Evolutionary conservation across 1,139 yeast species (phyloP), one percentile per base, ranked within the genome.

Genomic region (Yamadazyma membranifaciens): DNA sequence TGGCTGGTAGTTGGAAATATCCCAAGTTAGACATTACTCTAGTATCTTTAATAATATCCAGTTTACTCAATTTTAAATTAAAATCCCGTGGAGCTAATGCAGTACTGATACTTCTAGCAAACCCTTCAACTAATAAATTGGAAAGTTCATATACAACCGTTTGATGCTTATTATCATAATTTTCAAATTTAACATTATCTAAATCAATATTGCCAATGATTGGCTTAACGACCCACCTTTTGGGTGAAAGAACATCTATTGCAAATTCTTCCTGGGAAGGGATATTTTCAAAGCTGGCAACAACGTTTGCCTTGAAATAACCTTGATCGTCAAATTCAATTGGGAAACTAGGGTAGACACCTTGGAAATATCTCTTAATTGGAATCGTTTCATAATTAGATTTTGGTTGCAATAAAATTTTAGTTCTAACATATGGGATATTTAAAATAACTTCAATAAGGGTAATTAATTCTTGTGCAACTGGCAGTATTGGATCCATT

Each of bases 1-100:
- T 68, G 0, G 83, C 80, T 46, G 77, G 78, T 36, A 88, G 63
- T 59, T 88, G 96, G 45, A 84, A 71, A 59, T 88, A 88, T 0
- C 95, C 95, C 40, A 80, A 61, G 40, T 81, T 79, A 0, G 85
- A 74, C 91, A 87, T 81, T 3, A 87, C 80, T 34, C 64, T 67
- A 0, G 95, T 84, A 49, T 84, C 88, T 1, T 33, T 44, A 6
- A 29, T 13, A 6, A 15, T 24, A 6, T 43, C 36, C 9, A 27
- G 33, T 15, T 54, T 51, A 0, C 24, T 3, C 37, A 82, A 56
- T 28, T 73, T 72, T 12, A 85, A 54, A 0, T 73, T 65, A 15
- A 81, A 53, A 0, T 85, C 87, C 1, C 73, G 61, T 0, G 89
- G 85, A 0, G 72, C 49, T 6, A 43, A 46, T 0, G 63, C 67